These are phyloP conservation scores for Galeopsis tetrahit DNA, from an alignment of 257 asterid genomes.

Conservation along the genomic window DNA sequence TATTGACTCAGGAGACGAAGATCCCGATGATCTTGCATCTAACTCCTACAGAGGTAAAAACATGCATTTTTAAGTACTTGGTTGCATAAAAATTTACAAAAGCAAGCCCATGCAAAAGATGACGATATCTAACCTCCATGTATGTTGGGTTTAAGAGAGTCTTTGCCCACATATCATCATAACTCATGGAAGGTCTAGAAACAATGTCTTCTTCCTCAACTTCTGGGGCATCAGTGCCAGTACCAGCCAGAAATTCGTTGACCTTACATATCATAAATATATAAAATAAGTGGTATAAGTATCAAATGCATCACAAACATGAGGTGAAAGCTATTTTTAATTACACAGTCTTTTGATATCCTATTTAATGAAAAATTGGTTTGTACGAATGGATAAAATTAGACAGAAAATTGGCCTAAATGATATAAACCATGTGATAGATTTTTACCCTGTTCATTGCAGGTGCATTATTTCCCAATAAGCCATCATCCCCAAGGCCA, in stretches of 20 bases:
- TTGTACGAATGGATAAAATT: too few species aligned
- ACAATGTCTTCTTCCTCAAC: conserved; percentile 81
- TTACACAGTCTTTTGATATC: too few species aligned
- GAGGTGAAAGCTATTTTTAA: background rate
- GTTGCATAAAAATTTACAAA: conserved; percentile 17
- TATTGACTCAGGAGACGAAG: conserved; percentile 83
- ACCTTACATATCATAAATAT: conserved; percentile 46
- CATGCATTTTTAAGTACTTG: background rate
- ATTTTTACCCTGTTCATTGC: conserved; percentile 81
- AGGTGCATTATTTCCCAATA: conserved; percentile 57
- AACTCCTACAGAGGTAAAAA: conserved; percentile 54
- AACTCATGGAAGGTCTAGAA: conserved; percentile 80
- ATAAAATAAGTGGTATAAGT: conserved; percentile 21
- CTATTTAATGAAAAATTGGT: too few species aligned
- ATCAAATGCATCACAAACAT: background rate
- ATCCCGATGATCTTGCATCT: conserved; percentile 79
- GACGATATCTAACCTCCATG: conserved; percentile 57
- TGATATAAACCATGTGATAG: conserved; percentile 11
- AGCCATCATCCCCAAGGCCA: conserved; percentile 75
- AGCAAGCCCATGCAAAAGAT: conserved; percentile 27
- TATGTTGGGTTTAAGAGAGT: conserved; percentile 77
- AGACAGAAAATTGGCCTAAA: background rate
- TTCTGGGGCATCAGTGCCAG: conserved; percentile 93
- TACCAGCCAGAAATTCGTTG: conserved; percentile 85
- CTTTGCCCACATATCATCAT: conserved; percentile 96